Conservation (phyloP, 1,284 basidiomycete species). For the Gymnopus androsaceus region DNA sequence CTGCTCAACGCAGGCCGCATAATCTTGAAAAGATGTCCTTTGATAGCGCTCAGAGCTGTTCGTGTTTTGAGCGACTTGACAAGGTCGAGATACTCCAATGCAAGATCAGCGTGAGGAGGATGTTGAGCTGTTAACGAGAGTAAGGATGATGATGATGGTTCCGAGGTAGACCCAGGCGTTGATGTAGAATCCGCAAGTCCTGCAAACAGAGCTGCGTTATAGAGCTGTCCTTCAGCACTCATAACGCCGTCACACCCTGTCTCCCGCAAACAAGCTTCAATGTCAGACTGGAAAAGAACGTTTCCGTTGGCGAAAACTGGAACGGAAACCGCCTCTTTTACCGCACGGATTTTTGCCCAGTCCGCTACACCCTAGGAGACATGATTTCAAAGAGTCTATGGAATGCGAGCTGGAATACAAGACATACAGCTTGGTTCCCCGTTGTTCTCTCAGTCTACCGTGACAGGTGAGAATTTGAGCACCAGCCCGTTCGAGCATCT, state of each 20-base stretch:
- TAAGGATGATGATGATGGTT: constrained; percentile 12
- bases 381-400: constrained; percentile 12
- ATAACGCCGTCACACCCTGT: constrained; percentile 93
- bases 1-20: constrained; percentile 76
- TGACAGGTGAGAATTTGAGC: constrained; percentile 96
- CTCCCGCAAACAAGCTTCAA: constrained; percentile 72
- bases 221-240: constrained; percentile 94
- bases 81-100: constrained; percentile 86
- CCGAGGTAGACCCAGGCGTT: not conserved
- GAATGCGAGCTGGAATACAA: not conserved
- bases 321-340: constrained; percentile 85
- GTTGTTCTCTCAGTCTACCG: constrained; percentile 88
- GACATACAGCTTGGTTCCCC: constrained; percentile 73
- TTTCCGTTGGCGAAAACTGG: constrained; percentile 99
- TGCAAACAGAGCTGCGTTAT: constrained; percentile 86
- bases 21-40: constrained; percentile 92
- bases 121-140: constrained; percentile 39
- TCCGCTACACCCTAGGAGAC: constrained; percentile 75
- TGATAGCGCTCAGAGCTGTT: constrained; percentile 78
- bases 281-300: constrained; percentile 83
- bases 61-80: constrained; percentile 73
- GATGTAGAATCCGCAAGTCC: constrained; percentile 27
- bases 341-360: constrained; percentile 82
- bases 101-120: constrained; percentile 66
- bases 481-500: constrained; percentile 93